phyloP scores from a whole-genome alignment of 2,329 filamentous ascomycete species.

The Epichloe bromicola region DNA sequence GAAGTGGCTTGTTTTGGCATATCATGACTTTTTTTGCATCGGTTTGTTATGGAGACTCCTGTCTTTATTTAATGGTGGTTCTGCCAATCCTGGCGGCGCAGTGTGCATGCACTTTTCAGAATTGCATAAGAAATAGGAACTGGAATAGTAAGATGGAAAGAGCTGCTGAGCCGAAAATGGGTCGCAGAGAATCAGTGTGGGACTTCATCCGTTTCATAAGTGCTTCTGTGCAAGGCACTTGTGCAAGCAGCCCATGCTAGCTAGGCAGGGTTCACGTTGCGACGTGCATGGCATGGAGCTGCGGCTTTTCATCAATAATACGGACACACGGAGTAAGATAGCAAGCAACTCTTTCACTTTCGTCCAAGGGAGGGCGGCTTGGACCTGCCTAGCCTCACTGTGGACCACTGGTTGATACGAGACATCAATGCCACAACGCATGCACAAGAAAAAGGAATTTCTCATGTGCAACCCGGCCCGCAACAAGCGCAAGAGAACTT shows the following conservation, averaged over 20 bases:
- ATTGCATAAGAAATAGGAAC: background rate
- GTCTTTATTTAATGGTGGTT: too few species aligned
- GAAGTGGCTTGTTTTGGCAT: too few species aligned
- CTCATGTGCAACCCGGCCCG: background rate
- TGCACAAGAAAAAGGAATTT: background rate
- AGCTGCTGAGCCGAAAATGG: background rate
- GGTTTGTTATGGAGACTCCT: too few species aligned
- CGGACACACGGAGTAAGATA: too few species aligned
- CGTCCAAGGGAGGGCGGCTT: background rate
- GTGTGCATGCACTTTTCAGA: too few species aligned
- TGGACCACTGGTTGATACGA: constrained; percentile 1
- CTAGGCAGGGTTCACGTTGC: constrained; percentile 2
- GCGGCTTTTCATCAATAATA: background rate
- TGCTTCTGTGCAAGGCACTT: background rate
- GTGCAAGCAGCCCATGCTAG: background rate
- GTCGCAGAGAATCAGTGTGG: background rate
- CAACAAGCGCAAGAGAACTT: background rate
- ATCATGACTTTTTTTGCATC: too few species aligned
- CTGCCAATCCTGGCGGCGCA: too few species aligned
- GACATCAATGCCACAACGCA: constrained; percentile 1
- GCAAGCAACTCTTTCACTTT: background rate
- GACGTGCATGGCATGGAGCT: constrained; percentile 4
- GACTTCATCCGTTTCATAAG: background rate
- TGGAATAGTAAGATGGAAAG: background rate
- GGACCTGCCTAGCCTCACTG: background rate